phyloP scores from a whole-genome alignment of 2,329 filamentous ascomycete genomes.

The Penicillium concentricum region DNA sequence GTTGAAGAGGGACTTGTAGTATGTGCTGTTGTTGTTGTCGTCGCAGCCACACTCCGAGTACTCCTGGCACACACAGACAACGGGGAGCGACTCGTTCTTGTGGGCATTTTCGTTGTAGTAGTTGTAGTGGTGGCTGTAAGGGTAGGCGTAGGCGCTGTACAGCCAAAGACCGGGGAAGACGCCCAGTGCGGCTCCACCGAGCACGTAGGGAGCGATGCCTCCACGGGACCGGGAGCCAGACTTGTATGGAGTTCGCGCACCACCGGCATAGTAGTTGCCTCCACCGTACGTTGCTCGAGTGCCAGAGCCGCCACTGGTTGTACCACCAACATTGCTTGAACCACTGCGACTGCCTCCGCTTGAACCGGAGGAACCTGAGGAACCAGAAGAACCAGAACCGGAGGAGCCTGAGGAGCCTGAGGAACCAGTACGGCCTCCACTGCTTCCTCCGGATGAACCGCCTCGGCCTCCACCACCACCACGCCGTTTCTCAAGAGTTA shows the following conservation, averaged over 20 bases:
- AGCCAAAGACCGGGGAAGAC: conserved; percentile 57
- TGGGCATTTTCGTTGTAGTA: conserved; percentile 47
- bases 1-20: conserved; percentile 44
- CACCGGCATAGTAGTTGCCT: conserved; percentile 56
- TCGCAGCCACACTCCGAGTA: conserved; percentile 60
- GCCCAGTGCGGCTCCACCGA: conserved; percentile 47
- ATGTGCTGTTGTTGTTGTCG: conserved; percentile 45
- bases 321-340: conserved; percentile 32
- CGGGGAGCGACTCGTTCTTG: conserved; percentile 51
- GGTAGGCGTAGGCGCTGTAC: conserved; percentile 57
- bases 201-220: conserved; percentile 52
- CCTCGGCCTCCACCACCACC: conserved; percentile 46
- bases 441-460: conserved; percentile 29
- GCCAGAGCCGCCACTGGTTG: conserved; percentile 21
- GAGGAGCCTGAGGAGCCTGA: background rate
- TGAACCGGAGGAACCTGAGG: background rate
- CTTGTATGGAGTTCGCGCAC: conserved; percentile 52
- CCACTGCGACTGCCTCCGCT: conserved; percentile 24
- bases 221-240: conserved; percentile 46
- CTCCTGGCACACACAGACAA: conserved; percentile 57
- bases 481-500: conserved; percentile 49
- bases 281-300: conserved; percentile 48
- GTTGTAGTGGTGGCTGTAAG: conserved; percentile 50
- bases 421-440: conserved; percentile 20
- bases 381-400: background rate